Evolutionary conservation across 306 rosid species (phyloP).

Genomic region (Gynostemma pentaphyllum): DNA sequence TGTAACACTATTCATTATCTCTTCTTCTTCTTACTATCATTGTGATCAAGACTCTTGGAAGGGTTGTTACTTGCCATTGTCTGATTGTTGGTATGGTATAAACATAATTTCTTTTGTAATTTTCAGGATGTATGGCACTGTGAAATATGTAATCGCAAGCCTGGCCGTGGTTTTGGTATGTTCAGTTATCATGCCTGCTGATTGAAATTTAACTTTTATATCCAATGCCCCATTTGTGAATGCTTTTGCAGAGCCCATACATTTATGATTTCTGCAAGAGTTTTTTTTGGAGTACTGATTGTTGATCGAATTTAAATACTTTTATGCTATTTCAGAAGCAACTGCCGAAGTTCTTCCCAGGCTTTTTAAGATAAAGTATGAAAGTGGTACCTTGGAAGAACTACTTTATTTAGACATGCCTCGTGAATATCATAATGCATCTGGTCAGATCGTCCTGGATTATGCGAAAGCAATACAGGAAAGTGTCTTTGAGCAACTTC

Average conservation of each 20-base stretch:
- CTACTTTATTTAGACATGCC: slow-evolving; percentile 98
- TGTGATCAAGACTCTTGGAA: not conserved
- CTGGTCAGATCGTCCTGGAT: slow-evolving; percentile 94
- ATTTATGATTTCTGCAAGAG: slow-evolving; percentile 6
- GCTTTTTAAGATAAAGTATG: slow-evolving; percentile 91
- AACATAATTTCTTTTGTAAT: slow-evolving; percentile 12
- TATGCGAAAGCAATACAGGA: slow-evolving; percentile 97
- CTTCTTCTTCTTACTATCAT: not conserved
- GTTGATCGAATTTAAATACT: slow-evolving; percentile 13
- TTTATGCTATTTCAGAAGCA: slow-evolving; percentile 57
- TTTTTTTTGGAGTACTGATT: slow-evolving; percentile 6
- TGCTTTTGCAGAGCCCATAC: not conserved
- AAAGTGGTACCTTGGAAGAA: slow-evolving; percentile 97
- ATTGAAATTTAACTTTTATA: not conserved
- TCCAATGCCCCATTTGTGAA: not conserved
- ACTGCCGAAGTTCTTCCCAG: slow-evolving; percentile 95
- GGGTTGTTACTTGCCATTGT: not conserved
- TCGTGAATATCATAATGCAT: slow-evolving; percentile 81
- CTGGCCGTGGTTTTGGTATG: slow-evolving; percentile 97
- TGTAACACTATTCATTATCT: not conserved
- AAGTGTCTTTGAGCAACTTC: slow-evolving; percentile 97
- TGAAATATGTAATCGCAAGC: slow-evolving; percentile 93
- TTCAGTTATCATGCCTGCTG: slow-evolving; percentile 9
- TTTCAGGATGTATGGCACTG: slow-evolving; percentile 98
- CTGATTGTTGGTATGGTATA: slow-evolving; percentile 12